These are phyloP conservation scores for Holtermanniella nyarrowii DNA, from an alignment of 768 basidiomycete genomes.

Conservation along the genomic window DNA sequence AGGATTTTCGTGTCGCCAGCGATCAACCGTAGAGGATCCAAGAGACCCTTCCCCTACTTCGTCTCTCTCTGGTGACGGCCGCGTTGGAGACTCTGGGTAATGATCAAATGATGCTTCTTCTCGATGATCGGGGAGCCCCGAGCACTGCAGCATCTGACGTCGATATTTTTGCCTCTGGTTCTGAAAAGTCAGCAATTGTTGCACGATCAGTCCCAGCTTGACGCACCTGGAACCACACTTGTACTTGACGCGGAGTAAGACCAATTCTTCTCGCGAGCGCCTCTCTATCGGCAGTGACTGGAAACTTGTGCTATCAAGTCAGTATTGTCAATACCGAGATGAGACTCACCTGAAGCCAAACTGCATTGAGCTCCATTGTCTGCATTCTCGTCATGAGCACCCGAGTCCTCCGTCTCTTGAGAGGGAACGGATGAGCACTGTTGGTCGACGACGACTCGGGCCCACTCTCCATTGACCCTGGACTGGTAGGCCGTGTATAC, in stretches of 20 bases:
- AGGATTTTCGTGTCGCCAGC: too few relatives aligned
- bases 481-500: not conserved
- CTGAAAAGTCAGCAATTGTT: not conserved
- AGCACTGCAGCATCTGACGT: not conserved
- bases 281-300: constrained; percentile 13
- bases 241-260: constrained; percentile 28
- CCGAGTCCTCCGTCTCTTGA: not conserved
- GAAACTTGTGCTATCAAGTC: constrained; percentile 24
- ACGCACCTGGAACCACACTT: constrained; percentile 36
- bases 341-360: not conserved
- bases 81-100: too few relatives aligned
- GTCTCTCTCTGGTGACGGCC: too few relatives aligned
- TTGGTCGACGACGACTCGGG: not conserved
- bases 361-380: not conserved
- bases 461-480: not conserved
- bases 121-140: too few relatives aligned
- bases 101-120: too few relatives aligned
- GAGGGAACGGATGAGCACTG: not conserved
- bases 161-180: not conserved
- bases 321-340: not conserved
- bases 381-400: not conserved
- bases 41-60: too few relatives aligned
- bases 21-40: too few relatives aligned
- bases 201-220: too few relatives aligned
- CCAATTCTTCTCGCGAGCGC: constrained; percentile 11